phyloP scores from a whole-genome alignment of 495 filamentous ascomycete species.

The Trichoderma asperelloides region DNA sequence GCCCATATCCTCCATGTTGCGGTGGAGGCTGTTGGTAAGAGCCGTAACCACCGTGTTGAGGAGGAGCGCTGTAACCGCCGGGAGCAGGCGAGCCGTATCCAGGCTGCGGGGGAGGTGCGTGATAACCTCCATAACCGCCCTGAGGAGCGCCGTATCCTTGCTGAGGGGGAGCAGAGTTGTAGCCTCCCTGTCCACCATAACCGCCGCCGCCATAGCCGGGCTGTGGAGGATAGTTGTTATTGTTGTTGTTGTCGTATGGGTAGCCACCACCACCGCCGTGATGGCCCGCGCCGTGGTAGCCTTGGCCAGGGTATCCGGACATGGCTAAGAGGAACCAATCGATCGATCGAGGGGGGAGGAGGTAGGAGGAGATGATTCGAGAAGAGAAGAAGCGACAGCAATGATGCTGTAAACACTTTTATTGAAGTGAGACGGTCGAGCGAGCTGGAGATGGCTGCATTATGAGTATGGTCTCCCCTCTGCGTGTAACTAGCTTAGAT shows the following conservation, averaged over 20 bases:
- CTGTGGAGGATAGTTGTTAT: conserved; percentile 15
- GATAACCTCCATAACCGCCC: not conserved
- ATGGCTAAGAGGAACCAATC: not conserved
- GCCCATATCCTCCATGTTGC: conserved; percentile 6
- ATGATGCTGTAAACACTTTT: not conserved
- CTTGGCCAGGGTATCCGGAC: conserved; percentile 27
- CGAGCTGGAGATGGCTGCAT: too few relatives aligned
- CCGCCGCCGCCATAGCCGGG: too few relatives aligned
- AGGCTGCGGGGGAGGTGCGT: conserved; percentile 14
- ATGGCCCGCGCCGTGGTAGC: conserved; percentile 17
- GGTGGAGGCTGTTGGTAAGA: conserved; percentile 4
- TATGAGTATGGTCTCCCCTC: too few relatives aligned
- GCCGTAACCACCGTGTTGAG: not conserved
- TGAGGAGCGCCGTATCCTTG: conserved; percentile 21
- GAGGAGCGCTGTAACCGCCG: not conserved
- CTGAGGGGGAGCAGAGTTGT: conserved; percentile 17
- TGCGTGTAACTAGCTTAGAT: too few relatives aligned
- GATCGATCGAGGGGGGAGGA: too few relatives aligned
- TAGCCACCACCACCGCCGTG: conserved; percentile 13
- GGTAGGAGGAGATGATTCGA: not conserved
- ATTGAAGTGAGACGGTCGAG: too few relatives aligned
- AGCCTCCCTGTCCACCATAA: conserved; percentile 10
- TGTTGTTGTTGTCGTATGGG: conserved; percentile 12
- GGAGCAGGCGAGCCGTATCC: conserved; percentile 8
- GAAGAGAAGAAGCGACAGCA: not conserved